These are phyloP conservation scores for Agaricus subrufescens DNA, from an alignment of 768 basidiomycete species.

Conservation along the genomic window DNA sequence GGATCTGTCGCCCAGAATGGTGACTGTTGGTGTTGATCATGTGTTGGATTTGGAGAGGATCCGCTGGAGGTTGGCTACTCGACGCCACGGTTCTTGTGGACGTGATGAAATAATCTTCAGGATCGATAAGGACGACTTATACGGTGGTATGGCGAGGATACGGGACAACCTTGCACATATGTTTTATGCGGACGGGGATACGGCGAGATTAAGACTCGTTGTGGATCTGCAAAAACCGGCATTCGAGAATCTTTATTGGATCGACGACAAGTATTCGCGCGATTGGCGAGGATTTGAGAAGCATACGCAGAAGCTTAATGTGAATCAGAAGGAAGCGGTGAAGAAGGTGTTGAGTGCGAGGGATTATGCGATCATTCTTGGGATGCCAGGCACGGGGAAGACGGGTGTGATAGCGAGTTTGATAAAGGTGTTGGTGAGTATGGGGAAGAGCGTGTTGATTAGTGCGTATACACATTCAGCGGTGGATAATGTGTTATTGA, in stretches of 20 bases:
- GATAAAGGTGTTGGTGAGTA: conserved; percentile 69
- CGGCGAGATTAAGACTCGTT: conserved; percentile 61
- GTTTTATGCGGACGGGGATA: conserved; percentile 78
- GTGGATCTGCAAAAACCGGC: conserved; percentile 74
- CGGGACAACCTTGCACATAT: conserved; percentile 86
- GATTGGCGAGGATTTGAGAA: conserved; percentile 13
- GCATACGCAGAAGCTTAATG: conserved; percentile 50
- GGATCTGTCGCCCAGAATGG: conserved; percentile 54
- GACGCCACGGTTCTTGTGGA: neutral
- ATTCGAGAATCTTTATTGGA: conserved; percentile 37
- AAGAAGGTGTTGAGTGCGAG: conserved; percentile 68
- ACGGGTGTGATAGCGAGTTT: conserved; percentile 91
- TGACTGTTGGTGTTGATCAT: conserved; percentile 84
- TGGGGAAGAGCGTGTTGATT: conserved; percentile 84
- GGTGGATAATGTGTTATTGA: conserved; percentile 93
- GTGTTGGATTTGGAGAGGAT: conserved; percentile 34
- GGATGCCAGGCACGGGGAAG: conserved; percentile 99
- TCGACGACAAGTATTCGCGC: conserved; percentile 7
- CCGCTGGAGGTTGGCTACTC: conserved; percentile 10
- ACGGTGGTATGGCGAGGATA: conserved; percentile 81
- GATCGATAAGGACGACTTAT: conserved; percentile 92
- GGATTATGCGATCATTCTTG: conserved; percentile 90
- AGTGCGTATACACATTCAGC: conserved; percentile 97
- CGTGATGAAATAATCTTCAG: conserved; percentile 52
- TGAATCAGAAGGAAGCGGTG: conserved; percentile 69